These are phyloP conservation scores for Ocimum tenuiflorum DNA, from an alignment of 257 asterid genomes.

Conservation along the genomic window DNA sequence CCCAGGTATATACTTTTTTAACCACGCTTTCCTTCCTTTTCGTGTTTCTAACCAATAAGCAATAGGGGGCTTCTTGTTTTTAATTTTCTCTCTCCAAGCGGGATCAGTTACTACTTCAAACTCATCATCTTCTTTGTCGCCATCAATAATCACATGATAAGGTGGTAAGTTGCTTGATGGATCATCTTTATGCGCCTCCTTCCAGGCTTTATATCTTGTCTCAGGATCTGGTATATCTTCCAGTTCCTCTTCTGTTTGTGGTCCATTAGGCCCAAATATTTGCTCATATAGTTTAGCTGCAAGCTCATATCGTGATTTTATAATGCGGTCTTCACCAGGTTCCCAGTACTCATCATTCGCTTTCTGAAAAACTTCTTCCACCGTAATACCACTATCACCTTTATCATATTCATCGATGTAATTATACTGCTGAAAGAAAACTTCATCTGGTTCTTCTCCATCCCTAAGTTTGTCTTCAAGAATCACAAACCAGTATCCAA, in stretches of 20 bases:
- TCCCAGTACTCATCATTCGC: slow-evolving; percentile 94
- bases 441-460: slow-evolving; percentile 82
- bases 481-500: slow-evolving; percentile 90
- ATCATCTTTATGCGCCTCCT: slow-evolving; percentile 86
- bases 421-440: slow-evolving; percentile 87
- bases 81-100: slow-evolving; percentile 60
- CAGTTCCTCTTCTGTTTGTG: slow-evolving; percentile 89
- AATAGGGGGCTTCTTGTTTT: slow-evolving; percentile 73
- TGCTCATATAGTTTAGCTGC: slow-evolving; percentile 86
- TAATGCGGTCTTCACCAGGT: slow-evolving; percentile 91
- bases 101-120: slow-evolving; percentile 61
- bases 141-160: slow-evolving; percentile 67
- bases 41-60: slow-evolving; percentile 93
- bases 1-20: slow-evolving; percentile 72
- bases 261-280: slow-evolving; percentile 95
- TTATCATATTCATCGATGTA: slow-evolving; percentile 75
- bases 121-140: slow-evolving; percentile 46
- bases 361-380: slow-evolving; percentile 65
- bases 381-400: slow-evolving; percentile 79
- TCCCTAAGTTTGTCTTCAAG: slow-evolving; percentile 81
- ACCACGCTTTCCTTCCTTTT: slow-evolving; percentile 94
- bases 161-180: slow-evolving; percentile 82
- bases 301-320: slow-evolving; percentile 61
- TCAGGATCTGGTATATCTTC: slow-evolving; percentile 81
- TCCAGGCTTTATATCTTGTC: slow-evolving; percentile 82